Evolutionary conservation across 202 grass and related monocot species (phyloP), one percentile per base, ranked within the genome.

Genomic region (Elaeis oleifera): DNA sequence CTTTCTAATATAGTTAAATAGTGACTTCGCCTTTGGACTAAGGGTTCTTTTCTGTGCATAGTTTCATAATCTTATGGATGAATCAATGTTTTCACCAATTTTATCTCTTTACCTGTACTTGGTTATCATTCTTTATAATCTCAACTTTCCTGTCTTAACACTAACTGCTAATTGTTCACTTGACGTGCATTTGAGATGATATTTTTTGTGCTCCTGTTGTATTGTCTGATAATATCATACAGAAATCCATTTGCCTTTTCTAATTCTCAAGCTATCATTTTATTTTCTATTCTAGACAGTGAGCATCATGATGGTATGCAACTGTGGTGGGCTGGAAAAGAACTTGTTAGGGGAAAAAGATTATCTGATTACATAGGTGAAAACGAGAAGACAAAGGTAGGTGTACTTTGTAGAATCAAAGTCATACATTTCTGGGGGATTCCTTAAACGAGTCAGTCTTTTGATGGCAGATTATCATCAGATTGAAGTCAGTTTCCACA

Each of bases 371-470:
- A 85, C 61, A 61, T 85, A 16, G 82, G 82, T 61, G 26, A 58
- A 68, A 90, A 85, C 79, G 82, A 90, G 18, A 85, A 90, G 74
- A 85, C 86, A 63, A 90, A 85, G 82, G 82, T 90, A 68, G 4
- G 22, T 52, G 4, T 71, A 67, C 1, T 58, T 23, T 6, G 8
- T 20, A 60, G 11, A 44, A 44, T 15, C 23, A 2, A 60, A 49
- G 6, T 28, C 56, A 18, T 16, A 15, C 15, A 56, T 56, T 58
- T 49, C 5, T 1, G 9, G 13, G 66, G 18, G 24, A 23, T 18
- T 23, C 16, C 16, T 54, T 19, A 17, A 13, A 60, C 22, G 16
- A 53, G 50, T 55, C 52, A 7, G 17, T 44, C 22, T 18, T 1
- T 54, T 17, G 22, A 63, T 48, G 26, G 25, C 70, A 63, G 70